Conservation (phyloP, 768 basidiomycete species). For the Naganishia vishniacii region DNA sequence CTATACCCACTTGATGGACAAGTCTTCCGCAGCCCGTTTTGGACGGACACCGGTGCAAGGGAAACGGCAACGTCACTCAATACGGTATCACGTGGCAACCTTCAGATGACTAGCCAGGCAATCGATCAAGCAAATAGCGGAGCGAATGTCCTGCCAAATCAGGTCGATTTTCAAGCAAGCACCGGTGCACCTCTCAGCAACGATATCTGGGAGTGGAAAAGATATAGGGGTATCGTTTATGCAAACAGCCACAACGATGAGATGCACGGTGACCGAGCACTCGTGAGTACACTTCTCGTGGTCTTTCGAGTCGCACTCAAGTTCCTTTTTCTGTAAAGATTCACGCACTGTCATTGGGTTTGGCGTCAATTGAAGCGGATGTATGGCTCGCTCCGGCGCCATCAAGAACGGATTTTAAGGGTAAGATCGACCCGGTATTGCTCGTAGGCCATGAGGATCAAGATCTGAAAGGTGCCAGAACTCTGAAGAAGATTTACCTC, state of each 20-base stretch:
- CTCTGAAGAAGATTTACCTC: constrained; percentile 31
- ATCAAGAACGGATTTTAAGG: background rate
- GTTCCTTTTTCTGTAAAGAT: constrained; percentile 15
- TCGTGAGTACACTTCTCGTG: constrained; percentile 27
- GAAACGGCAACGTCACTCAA: background rate
- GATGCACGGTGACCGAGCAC: constrained; percentile 34
- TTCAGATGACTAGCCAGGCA: background rate
- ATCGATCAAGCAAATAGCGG: background rate
- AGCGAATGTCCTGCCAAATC: background rate
- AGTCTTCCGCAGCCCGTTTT: too few species aligned
- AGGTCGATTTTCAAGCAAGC: background rate
- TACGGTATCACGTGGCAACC: background rate
- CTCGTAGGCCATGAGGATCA: constrained; percentile 28
- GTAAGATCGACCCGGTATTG: constrained; percentile 19
- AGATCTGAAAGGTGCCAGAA: constrained; percentile 28
- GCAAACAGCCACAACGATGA: constrained; percentile 41
- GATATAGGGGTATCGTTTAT: constrained; percentile 14
- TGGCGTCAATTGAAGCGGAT: constrained; percentile 35
- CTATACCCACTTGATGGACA: background rate
- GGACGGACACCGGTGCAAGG: background rate
- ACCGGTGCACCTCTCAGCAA: constrained; percentile 5
- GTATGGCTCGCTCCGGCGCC: constrained; percentile 13
- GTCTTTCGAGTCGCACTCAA: background rate
- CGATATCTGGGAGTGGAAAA: constrained; percentile 13
- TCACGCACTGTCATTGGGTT: constrained; percentile 29